A percentile compares a stretch with the other conserved stretches of the same genome.
Conservation (phyloP, 331 rosid species). For the Malus hybrid region DNA sequence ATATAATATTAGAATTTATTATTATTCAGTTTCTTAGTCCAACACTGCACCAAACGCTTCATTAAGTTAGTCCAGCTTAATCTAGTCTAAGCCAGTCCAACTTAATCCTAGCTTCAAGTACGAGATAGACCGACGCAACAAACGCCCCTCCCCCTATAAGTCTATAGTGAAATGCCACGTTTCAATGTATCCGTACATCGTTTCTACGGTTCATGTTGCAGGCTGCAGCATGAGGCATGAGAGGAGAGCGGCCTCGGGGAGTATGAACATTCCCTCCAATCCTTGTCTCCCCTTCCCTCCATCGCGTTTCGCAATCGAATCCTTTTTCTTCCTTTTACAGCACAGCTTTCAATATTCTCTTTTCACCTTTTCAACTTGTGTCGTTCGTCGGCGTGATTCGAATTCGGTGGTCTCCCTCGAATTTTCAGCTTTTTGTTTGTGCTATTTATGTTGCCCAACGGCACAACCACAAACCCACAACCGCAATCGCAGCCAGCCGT, state of each 20-base stretch:
- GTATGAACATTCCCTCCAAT: slow-evolving; percentile 6
- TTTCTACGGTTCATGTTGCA: no score
- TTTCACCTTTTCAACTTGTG: background rate
- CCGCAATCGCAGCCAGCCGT: background rate
- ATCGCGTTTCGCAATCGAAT: background rate
- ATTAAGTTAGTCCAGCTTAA: no score
- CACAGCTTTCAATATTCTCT: slow-evolving; percentile 8
- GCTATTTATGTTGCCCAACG: background rate
- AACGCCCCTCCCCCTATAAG: no score
- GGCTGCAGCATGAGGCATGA: no score
- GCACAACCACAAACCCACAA: background rate
- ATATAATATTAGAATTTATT: no score
- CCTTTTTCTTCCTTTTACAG: background rate
- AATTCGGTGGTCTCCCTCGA: slow-evolving; percentile 18
- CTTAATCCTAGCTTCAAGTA: no score
- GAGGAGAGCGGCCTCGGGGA: background rate
- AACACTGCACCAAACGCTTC: no score
- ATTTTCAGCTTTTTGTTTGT: slow-evolving; percentile 4
- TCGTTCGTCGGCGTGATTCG: slow-evolving; percentile 12
- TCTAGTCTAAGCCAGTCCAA: no score
- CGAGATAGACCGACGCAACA: no score
- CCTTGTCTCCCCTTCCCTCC: background rate
- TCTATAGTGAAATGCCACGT: no score
- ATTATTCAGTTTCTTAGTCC: no score
- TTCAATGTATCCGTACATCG: no score